These are phyloP conservation scores for Phytopythium helicoides DNA, from an alignment of 352 stramenopile species.

Conservation along the genomic window DNA sequence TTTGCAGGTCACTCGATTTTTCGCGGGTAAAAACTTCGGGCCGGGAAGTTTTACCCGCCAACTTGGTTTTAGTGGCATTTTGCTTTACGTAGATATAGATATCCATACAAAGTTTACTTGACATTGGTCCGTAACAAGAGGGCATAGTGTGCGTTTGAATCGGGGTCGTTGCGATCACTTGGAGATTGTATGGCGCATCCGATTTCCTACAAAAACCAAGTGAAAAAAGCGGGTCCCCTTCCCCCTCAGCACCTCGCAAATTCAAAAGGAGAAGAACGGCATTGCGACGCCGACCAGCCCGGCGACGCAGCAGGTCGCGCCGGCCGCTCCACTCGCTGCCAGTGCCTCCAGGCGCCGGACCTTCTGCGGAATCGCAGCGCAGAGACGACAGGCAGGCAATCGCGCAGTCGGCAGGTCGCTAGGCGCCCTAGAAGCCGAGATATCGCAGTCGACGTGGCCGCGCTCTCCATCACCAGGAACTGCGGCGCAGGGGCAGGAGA, in stretches of 20 bases:
- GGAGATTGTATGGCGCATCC: conserved; percentile 21
- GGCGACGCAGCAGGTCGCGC: no score
- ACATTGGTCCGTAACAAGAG: conserved; percentile 10
- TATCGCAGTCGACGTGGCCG: no score
- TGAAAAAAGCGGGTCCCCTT: conserved; percentile 9
- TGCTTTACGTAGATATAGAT: no score
- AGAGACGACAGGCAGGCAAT: no score
- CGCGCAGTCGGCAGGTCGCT: no score
- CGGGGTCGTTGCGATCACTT: conserved; percentile 18
- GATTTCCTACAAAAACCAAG: conserved; percentile 31
- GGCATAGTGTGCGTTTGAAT: conserved; percentile 16
- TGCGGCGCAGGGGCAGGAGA: background rate
- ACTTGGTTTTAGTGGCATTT: conserved; percentile 13
- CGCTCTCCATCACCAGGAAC: no score
- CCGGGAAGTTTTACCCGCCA: conserved; percentile 37
- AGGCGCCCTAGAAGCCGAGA: no score
- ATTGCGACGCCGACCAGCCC: conserved; percentile 4
- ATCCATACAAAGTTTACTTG: no score
- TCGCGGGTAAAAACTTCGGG: conserved; percentile 43
- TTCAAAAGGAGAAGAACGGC: conserved; percentile 9
- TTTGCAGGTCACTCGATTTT: conserved; percentile 4
- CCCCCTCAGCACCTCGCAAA: conserved; percentile 45
- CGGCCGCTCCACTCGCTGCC: no score
- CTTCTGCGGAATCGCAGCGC: no score
- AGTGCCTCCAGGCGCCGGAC: no score